Evolutionary conservation across 2,329 filamentous ascomycete genomes (phyloP).

Genomic region (Chrysoporthe austroafricana): DNA sequence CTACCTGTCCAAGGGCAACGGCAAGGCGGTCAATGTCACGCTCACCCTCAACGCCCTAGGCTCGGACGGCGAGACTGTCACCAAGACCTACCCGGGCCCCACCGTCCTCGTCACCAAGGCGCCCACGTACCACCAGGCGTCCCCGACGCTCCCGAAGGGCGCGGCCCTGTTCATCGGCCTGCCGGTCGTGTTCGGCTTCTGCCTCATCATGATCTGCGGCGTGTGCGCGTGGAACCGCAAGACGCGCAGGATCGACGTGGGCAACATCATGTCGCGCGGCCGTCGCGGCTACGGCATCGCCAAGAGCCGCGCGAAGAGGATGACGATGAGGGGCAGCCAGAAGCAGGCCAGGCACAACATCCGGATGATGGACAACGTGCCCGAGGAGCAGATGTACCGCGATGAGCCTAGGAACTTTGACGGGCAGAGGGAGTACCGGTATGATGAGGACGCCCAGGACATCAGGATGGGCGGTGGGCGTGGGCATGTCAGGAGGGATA

Average conservation of each 20-base stretch:
- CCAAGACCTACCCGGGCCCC: constrained; percentile 39
- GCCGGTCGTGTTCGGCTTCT: constrained; percentile 52
- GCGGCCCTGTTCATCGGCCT: constrained; percentile 57
- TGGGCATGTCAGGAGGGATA: constrained; percentile 44
- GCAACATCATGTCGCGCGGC: constrained; percentile 54
- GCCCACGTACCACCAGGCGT: constrained; percentile 38
- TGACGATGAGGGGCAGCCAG: constrained; percentile 37
- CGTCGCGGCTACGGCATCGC: constrained; percentile 48
- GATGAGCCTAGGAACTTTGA: constrained; percentile 18
- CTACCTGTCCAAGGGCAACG: constrained; percentile 39
- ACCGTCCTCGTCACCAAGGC: constrained; percentile 46
- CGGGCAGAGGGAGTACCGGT: constrained; percentile 33
- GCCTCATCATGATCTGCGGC: constrained; percentile 55
- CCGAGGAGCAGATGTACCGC: constrained; percentile 34
- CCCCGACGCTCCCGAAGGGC: constrained; percentile 40
- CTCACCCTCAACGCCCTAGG: constrained; percentile 47
- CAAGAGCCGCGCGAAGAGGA: constrained; percentile 40
- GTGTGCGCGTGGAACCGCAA: constrained; percentile 60
- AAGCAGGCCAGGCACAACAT: constrained; percentile 43
- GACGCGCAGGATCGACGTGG: constrained; percentile 53
- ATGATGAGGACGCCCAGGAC: constrained; percentile 37
- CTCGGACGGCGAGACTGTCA: constrained; percentile 35
- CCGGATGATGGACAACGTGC: constrained; percentile 46
- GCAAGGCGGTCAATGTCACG: constrained; percentile 52
- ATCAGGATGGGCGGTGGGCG: constrained; percentile 15